Conservation (phyloP, 1,284 basidiomycete genomes). For the Malassezia sp. region DNA sequence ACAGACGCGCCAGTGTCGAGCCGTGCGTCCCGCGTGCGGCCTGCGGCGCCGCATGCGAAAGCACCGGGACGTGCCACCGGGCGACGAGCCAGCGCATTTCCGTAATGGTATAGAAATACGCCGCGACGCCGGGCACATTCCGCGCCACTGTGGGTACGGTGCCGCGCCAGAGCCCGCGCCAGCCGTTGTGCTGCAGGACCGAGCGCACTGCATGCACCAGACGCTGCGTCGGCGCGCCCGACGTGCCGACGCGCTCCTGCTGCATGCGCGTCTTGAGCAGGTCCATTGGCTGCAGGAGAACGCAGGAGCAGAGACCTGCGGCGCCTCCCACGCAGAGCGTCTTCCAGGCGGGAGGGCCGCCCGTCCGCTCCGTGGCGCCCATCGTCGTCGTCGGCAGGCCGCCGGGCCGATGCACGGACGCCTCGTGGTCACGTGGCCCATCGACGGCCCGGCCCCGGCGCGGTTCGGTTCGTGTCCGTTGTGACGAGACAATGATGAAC, state of each 20-base stretch:
- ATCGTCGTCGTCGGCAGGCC: neutral
- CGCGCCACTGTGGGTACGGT: conserved; percentile 39
- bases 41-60: conserved; percentile 66
- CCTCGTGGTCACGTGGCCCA: neutral
- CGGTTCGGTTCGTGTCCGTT: neutral
- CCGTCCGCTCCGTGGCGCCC: conserved; percentile 1
- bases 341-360: conserved; percentile 7
- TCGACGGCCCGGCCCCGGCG: neutral
- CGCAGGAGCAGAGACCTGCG: conserved; percentile 40
- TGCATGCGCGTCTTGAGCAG: conserved; percentile 44
- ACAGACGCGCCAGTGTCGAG: conserved; percentile 53
- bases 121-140: conserved; percentile 44
- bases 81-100: conserved; percentile 31
- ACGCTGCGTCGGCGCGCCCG: conserved; percentile 3
- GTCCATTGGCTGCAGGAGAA: conserved; percentile 43
- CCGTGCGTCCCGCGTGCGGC: conserved; percentile 63
- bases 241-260: conserved; percentile 16
- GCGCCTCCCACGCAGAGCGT: conserved; percentile 37
- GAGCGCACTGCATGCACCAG: conserved; percentile 6
- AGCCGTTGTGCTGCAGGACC: conserved; percentile 19
- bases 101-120: conserved; percentile 44
- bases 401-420: neutral
- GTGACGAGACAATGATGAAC: conserved; percentile 8
- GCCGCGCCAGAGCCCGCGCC: conserved; percentile 38
- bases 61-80: conserved; percentile 24